Evolutionary conservation across 352 stramenopile species (phyloP).

Genomic region (Pythium myriotylum): DNA sequence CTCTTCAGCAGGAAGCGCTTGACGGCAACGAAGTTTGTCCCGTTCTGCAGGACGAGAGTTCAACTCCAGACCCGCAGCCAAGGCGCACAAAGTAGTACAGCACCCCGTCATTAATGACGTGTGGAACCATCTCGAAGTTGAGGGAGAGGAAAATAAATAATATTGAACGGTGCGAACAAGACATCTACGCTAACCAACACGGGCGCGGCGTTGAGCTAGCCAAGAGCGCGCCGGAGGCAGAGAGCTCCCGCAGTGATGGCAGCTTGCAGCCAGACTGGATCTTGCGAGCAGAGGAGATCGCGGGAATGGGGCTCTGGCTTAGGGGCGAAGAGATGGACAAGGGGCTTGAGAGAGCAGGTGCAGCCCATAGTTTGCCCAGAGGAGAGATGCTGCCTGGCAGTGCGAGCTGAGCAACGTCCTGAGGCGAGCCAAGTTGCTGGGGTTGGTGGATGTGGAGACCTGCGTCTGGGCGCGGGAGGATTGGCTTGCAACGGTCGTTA

Average conservation of each 20-base stretch:
- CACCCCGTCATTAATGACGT: no score
- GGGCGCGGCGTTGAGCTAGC: conserved; percentile 30
- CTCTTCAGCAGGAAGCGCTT: no score
- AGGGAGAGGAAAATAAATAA: no score
- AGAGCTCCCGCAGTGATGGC: conserved; percentile 34
- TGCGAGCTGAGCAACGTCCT: conserved; percentile 8
- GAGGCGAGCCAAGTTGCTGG: conserved; percentile 5
- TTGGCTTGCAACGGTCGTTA: conserved; percentile 67
- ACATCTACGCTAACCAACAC: conserved; percentile 26
- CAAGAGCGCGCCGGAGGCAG: conserved; percentile 23
- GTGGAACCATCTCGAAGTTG: no score
- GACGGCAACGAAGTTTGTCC: no score
- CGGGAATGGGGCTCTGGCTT: conserved; percentile 18
- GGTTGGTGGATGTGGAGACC: conserved; percentile 7
- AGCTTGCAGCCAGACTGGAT: conserved; percentile 32
- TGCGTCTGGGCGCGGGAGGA: conserved; percentile 50
- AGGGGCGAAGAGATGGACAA: conserved; percentile 18
- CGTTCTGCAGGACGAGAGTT: no score
- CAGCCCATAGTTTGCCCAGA: conserved; percentile 27
- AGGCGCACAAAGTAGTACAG: no score
- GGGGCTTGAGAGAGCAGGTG: conserved; percentile 13
- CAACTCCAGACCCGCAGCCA: no score
- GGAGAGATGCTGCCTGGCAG: conserved; percentile 28
- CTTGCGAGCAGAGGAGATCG: conserved; percentile 29
- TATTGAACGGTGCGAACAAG: conserved; percentile 10